These are phyloP conservation scores for Blastobotrys persicus DNA, from an alignment of 1,139 yeast species.

Conservation along the genomic window DNA sequence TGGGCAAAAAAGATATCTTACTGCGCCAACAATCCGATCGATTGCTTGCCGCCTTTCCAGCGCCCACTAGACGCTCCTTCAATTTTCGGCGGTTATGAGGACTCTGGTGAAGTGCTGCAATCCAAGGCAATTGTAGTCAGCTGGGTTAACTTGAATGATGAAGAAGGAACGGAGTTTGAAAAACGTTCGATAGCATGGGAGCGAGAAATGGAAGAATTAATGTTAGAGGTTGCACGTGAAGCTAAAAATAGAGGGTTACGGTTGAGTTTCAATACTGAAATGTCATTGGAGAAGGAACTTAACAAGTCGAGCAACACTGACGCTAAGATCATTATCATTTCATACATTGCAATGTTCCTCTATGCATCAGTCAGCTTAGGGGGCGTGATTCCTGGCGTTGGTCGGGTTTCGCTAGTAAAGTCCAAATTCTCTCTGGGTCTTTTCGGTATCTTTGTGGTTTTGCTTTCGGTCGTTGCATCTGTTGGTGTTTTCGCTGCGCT, in stretches of 20 bases:
- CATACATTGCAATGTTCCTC: slow-evolving; percentile 84
- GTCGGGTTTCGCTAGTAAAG: slow-evolving; percentile 43
- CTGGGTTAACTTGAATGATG: slow-evolving; percentile 49
- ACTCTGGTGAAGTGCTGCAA: slow-evolving; percentile 48
- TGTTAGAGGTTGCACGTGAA: slow-evolving; percentile 46
- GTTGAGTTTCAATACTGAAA: slow-evolving; percentile 75
- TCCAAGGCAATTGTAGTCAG: slow-evolving; percentile 78
- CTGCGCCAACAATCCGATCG: slow-evolving; percentile 81
- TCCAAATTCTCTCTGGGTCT: slow-evolving; percentile 77
- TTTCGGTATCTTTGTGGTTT: slow-evolving; percentile 75
- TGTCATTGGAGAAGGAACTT: slow-evolving; percentile 78
- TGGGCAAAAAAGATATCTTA: slow-evolving; percentile 56
- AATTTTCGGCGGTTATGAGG: slow-evolving; percentile 59
- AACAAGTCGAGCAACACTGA: slow-evolving; percentile 82
- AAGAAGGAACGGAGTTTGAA: slow-evolving; percentile 42
- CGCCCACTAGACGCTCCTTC: slow-evolving; percentile 78
- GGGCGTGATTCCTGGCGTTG: slow-evolving; percentile 44
- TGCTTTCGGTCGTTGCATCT: slow-evolving; percentile 74
- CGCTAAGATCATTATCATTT: slow-evolving; percentile 61
- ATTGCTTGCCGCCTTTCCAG: slow-evolving; percentile 84
- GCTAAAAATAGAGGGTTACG: slow-evolving; percentile 50
- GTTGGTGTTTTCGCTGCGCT: slow-evolving; percentile 69
- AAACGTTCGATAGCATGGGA: slow-evolving; percentile 64
- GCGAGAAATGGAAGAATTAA: slow-evolving; percentile 51
- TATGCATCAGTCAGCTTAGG: slow-evolving; percentile 86